phyloP scores from a whole-genome alignment of 345 rosid species.

The Citrus glauca region DNA sequence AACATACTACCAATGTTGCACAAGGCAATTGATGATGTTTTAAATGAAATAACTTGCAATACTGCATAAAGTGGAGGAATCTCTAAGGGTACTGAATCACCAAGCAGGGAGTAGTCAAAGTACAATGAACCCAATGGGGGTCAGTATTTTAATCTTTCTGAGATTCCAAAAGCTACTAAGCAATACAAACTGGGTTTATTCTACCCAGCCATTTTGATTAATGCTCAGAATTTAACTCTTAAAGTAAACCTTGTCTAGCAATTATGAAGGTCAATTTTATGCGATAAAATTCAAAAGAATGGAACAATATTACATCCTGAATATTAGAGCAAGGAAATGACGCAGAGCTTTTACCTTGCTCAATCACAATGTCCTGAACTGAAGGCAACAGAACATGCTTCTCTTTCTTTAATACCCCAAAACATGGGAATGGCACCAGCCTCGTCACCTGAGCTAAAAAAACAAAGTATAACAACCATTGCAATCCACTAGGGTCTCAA shows the following conservation, averaged over 20 bases:
- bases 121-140: not conserved
- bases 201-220: not conserved
- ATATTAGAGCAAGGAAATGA: not conserved
- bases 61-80: not conserved
- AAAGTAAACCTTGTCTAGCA: not conserved
- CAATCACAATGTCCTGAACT: constrained; percentile 56
- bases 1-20: not conserved
- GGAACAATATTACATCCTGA: not conserved
- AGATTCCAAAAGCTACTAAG: not conserved
- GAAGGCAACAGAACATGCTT: constrained; percentile 64
- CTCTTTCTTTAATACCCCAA: constrained; percentile 63
- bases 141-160: not conserved
- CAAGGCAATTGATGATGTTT: not conserved
- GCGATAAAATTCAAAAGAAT: not conserved
- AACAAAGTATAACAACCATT: not conserved
- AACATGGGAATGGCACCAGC: constrained; percentile 63
- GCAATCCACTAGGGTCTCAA: not conserved
- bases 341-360: constrained; percentile 44
- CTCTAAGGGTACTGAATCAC: not conserved
- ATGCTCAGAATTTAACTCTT: not conserved
- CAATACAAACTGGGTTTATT: not conserved
- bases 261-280: not conserved
- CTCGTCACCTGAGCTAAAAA: constrained; percentile 40
- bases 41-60: not conserved
- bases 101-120: not conserved